These are phyloP conservation scores for Skeletonema menzelii DNA, from an alignment of 108 stramenopile genomes.

Conservation along the genomic window DNA sequence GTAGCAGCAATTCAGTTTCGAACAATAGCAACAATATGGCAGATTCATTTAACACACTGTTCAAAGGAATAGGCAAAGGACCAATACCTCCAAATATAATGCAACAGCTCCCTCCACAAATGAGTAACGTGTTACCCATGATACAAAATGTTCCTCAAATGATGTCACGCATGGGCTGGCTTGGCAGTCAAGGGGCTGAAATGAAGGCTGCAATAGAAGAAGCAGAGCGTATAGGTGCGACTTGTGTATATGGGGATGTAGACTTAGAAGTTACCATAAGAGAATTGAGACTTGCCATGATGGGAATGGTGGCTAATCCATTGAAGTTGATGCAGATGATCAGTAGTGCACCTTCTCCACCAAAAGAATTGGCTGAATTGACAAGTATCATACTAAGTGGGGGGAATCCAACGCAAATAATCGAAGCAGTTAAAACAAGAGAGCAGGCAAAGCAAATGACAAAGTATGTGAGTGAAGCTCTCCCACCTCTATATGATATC, in stretches of 20 bases:
- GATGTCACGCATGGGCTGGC: constrained; percentile 10
- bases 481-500: constrained; percentile 10
- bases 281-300: constrained; percentile 12
- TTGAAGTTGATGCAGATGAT: constrained; percentile 8
- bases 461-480: constrained; percentile 2
- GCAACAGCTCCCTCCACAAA: neutral
- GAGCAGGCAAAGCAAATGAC: constrained; percentile 10
- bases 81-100: neutral
- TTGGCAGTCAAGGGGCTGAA: constrained; percentile 14
- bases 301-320: constrained; percentile 7
- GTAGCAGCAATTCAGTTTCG: neutral
- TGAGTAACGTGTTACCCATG: neutral
- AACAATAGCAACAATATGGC: neutral
- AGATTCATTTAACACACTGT: neutral
- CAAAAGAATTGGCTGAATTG: constrained; percentile 4
- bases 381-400: neutral
- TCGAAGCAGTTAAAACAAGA: constrained; percentile 29
- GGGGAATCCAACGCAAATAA: neutral
- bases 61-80: neutral
- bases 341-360: constrained; percentile 7
- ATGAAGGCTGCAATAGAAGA: constrained; percentile 30
- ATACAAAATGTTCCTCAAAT: neutral
- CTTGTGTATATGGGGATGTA: constrained; percentile 17
- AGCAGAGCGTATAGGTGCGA: constrained; percentile 16
- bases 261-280: constrained; percentile 10